Conservation (phyloP, 2,329 filamentous ascomycete species). For the Pseudogymnoascus sp. region DNA sequence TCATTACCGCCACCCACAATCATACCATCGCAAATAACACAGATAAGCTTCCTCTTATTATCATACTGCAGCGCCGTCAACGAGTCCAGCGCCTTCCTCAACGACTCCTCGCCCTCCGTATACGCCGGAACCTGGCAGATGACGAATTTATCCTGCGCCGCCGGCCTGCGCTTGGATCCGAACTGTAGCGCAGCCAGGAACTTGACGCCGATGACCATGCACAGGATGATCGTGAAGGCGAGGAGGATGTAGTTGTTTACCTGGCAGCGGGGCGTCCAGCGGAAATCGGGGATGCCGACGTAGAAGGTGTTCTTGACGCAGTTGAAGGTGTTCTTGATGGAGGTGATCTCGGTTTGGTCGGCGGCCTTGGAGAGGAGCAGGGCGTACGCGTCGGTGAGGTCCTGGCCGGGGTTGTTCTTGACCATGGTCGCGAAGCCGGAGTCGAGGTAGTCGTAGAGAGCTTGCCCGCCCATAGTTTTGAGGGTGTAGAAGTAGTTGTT, state of each 20-base stretch:
- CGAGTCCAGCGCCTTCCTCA: slow-evolving; percentile 94
- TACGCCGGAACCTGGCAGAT: slow-evolving; percentile 97
- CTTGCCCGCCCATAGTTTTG: slow-evolving; percentile 42
- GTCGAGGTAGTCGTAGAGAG: slow-evolving; percentile 64
- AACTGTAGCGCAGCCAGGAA: slow-evolving; percentile 96
- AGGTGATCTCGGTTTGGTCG: slow-evolving; percentile 42
- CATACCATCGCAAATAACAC: slow-evolving; percentile 96
- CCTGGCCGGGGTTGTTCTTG: slow-evolving; percentile 65
- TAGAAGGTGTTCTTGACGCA: slow-evolving; percentile 83
- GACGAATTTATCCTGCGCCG: slow-evolving; percentile 96
- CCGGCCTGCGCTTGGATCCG: slow-evolving; percentile 78
- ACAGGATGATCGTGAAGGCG: slow-evolving; percentile 71
- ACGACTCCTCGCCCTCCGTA: slow-evolving; percentile 94
- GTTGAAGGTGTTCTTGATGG: slow-evolving; percentile 57
- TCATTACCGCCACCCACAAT: slow-evolving; percentile 99
- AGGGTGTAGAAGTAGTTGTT: slow-evolving; percentile 84
- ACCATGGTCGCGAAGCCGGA: slow-evolving; percentile 57
- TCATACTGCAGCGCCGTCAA: slow-evolving; percentile 93
- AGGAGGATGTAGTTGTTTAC: slow-evolving; percentile 88
- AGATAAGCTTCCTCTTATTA: slow-evolving; percentile 91
- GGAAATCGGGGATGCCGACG: slow-evolving; percentile 78
- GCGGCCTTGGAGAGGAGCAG: slow-evolving; percentile 37
- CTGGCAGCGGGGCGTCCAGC: slow-evolving; percentile 74
- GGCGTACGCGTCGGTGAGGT: slow-evolving; percentile 63
- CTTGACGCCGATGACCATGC: slow-evolving; percentile 82